Conservation (phyloP, 371 early-diverging fungal genomes). For the Rozella allomycis region DNA sequence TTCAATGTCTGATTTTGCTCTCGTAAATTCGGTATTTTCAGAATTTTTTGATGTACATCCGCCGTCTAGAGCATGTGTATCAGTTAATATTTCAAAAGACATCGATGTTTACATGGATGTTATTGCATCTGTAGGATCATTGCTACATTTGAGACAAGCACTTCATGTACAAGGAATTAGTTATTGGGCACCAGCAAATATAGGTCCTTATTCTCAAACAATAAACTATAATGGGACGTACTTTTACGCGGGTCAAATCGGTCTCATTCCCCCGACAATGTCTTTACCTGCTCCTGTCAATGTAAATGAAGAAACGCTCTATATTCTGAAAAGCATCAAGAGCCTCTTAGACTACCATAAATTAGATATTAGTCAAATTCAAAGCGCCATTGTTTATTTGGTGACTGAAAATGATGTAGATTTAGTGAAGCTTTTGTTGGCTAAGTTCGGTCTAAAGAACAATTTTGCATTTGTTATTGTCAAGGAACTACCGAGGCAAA, state of each 20-base stretch:
- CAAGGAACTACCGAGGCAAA: no score
- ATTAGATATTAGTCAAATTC: no score
- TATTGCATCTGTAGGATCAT: conserved; percentile 11
- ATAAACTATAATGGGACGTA: background rate
- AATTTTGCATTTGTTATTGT: no score
- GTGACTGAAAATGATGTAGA: no score
- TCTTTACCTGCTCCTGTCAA: no score
- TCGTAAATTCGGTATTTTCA: conserved; percentile 36
- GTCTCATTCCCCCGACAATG: background rate
- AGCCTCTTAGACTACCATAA: no score
- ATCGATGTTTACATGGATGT: conserved; percentile 36
- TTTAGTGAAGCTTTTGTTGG: no score
- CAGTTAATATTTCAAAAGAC: conserved; percentile 11
- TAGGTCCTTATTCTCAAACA: background rate
- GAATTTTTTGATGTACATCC: conserved; percentile 42
- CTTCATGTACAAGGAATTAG: conserved; percentile 58
- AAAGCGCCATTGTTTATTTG: no score
- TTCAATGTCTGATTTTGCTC: conserved; percentile 37
- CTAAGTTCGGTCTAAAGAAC: no score
- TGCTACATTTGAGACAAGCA: conserved; percentile 13
- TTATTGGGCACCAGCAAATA: conserved; percentile 40
- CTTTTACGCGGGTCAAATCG: background rate
- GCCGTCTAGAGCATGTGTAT: conserved; percentile 34
- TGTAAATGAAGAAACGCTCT: no score
- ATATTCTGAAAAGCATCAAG: no score